Evolutionary conservation across 768 basidiomycete species (phyloP), one percentile per base, ranked within the genome.

Genomic region (Amanita brunnescens): DNA sequence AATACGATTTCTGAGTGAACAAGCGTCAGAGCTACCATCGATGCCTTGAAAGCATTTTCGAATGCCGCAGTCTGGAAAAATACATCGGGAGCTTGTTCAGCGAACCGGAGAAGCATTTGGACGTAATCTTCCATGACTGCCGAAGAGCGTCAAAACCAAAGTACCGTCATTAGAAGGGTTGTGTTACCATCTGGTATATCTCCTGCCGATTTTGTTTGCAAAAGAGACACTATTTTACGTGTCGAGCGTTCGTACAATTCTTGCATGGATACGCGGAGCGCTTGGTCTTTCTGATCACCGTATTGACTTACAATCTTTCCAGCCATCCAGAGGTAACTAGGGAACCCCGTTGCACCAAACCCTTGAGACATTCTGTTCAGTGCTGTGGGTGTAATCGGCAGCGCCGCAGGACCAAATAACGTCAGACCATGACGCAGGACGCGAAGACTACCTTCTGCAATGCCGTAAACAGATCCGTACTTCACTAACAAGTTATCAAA

Each of bases 91-190:
- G 78, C 72, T 56, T 75, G 67, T 38, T 83, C 78, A 44, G 84
- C 66, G 60, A 93, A 70, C 56, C 83, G 81, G 49, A 83, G 66
- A 12, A 91, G 68, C 67, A 92, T 76, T 55, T 91, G 92, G 47
- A 92, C 62, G 58, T 94, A 98, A 62, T 99, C 96, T 64, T 98
- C 95, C 60, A 99, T 70, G 23, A 97, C 96, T 98, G 55, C 37
- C 57, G 45, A 23, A 33, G 30, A 39, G 41, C 33, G 24, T 47
- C 37, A 57, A 51, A 10, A 52, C 23, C 10, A 16, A 12, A n/a
- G n/a, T 21, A 21, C 21, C 18, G 20, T 40, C 20, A 30, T 16
- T 9, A 51, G 8, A 16, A 23, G 16, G 7, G 26, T 46, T 54
- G 12, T 62, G 87, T 62, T 59, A 97, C 96, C 83, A 69, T 98